A percentile compares a stretch with the other conserved stretches of the same genome.
phyloP scores from a whole-genome alignment of 805 yeast species.

The Metschnikowia lachancei region DNA sequence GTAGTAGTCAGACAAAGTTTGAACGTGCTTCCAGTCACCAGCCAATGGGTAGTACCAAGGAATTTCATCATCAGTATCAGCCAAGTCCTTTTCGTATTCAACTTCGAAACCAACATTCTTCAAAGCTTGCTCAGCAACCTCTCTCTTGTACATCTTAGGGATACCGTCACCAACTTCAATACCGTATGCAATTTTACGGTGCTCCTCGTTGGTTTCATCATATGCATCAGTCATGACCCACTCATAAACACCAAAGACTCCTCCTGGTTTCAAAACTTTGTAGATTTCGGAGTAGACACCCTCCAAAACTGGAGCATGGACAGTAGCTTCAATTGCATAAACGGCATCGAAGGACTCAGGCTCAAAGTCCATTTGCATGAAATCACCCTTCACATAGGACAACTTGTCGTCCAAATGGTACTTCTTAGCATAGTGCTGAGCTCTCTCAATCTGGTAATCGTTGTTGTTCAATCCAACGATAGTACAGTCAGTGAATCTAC shows the following conservation, averaged over 20 bases:
- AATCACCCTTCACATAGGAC: constrained; percentile 91
- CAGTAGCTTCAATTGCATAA: constrained; percentile 98
- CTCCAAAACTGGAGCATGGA: constrained; percentile 93
- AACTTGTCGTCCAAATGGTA: constrained; percentile 68
- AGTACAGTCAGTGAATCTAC: constrained; percentile 82
- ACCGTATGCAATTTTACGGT: constrained; percentile 93
- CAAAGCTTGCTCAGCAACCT: constrained; percentile 86
- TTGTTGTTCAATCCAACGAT: constrained; percentile 93
- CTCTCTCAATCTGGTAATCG: constrained; percentile 94
- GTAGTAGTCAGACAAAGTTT: constrained; percentile 69
- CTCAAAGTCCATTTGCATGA: constrained; percentile 98
- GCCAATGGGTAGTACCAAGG: constrained; percentile 98
- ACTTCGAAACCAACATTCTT: constrained; percentile 84
- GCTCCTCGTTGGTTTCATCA: constrained; percentile 83
- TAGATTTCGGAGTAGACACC: constrained; percentile 94
- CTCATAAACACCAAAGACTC: constrained; percentile 95
- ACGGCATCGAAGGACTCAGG: constrained; percentile 91
- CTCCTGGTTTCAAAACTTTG: constrained; percentile 96
- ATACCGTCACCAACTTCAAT: constrained; percentile 98
- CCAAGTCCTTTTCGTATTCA: constrained; percentile 73
- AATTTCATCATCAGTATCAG: constrained; percentile 73
- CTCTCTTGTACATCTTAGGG: constrained; percentile 87
- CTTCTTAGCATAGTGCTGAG: constrained; percentile 71
- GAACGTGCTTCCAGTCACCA: constrained; percentile 90
- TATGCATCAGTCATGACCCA: constrained; percentile 98